Evolutionary conservation across 1,284 basidiomycete species (phyloP).

Genomic region (Psilocybe mexicana): DNA sequence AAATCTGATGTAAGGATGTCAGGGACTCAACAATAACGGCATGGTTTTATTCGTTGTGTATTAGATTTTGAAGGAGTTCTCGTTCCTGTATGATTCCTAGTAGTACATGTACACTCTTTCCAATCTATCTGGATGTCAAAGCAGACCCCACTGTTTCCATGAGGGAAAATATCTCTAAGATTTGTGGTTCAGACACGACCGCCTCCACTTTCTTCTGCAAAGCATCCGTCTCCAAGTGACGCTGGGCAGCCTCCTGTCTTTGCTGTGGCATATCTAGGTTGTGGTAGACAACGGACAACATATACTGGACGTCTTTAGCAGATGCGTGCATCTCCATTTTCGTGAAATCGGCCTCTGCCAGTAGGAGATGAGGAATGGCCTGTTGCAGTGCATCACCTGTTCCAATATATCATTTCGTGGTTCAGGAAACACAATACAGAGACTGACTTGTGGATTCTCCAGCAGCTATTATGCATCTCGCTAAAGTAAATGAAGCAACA

Average conservation of each 20-base stretch:
- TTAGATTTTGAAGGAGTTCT: background rate
- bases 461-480: conserved; percentile 67
- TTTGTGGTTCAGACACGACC: conserved; percentile 51
- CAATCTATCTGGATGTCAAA: conserved; percentile 44
- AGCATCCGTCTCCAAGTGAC: conserved; percentile 49
- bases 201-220: conserved; percentile 41
- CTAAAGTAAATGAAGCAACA: conserved; percentile 70
- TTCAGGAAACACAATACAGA: conserved; percentile 11
- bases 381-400: conserved; percentile 50
- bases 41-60: too few relatives aligned
- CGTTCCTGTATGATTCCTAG: too few relatives aligned
- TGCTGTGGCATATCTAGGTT: conserved; percentile 58
- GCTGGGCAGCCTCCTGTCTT: conserved; percentile 53
- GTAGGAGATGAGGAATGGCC: conserved; percentile 59
- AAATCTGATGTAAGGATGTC: background rate
- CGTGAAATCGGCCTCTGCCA: conserved; percentile 64
- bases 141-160: conserved; percentile 58
- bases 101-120: too few relatives aligned
- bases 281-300: conserved; percentile 68
- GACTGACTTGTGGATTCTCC: conserved; percentile 36
- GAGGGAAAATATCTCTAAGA: conserved; percentile 55
- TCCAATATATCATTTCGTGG: background rate
- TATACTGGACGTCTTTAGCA: conserved; percentile 66
- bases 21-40: background rate
- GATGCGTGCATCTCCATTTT: conserved; percentile 58